Conservation (phyloP, 2,329 filamentous ascomycete species). For the Neoarthrinium moseri region DNA sequence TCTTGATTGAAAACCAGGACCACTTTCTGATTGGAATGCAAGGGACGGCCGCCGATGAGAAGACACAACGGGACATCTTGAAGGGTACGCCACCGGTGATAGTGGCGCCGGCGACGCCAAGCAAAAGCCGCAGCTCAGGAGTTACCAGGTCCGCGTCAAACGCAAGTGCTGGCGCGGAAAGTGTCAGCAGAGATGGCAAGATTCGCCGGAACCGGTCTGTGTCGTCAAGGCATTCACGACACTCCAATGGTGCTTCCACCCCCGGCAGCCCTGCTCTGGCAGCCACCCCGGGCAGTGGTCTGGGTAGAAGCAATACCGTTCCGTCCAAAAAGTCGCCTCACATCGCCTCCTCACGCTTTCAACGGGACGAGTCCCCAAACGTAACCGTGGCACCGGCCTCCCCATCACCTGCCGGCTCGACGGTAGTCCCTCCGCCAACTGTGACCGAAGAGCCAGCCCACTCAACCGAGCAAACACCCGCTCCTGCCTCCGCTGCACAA, state of each 20-base stretch:
- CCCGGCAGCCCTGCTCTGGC: constrained; percentile 62
- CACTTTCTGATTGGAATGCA: constrained; percentile 98
- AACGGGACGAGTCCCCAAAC: constrained; percentile 30
- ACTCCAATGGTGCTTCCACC: constrained; percentile 69
- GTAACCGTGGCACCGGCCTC: constrained; percentile 44
- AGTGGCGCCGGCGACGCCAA: constrained; percentile 47
- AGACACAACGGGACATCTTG: constrained; percentile 61
- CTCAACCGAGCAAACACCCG: constrained; percentile 22
- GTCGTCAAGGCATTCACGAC: constrained; percentile 81
- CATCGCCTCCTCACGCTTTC: constrained; percentile 66
- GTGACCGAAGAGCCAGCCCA: constrained; percentile 28
- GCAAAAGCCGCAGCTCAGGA: constrained; percentile 52
- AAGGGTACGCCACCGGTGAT: constrained; percentile 63
- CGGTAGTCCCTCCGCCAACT: constrained; percentile 30
- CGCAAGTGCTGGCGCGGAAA: constrained; percentile 85
- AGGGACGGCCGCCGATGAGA: constrained; percentile 94
- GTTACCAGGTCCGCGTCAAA: constrained; percentile 79
- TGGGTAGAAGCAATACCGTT: constrained; percentile 79
- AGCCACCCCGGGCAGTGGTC: constrained; percentile 53
- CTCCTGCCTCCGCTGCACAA: constrained; percentile 25
- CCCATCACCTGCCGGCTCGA: constrained; percentile 46
- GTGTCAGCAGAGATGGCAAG: constrained; percentile 75
- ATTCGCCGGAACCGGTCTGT: constrained; percentile 87
- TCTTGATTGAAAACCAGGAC: constrained; percentile 97
- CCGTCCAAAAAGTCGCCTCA: constrained; percentile 86